These are phyloP conservation scores for Gypsophila paniculata DNA, from an alignment of 179 eudicot genomes.

Conservation along the genomic window DNA sequence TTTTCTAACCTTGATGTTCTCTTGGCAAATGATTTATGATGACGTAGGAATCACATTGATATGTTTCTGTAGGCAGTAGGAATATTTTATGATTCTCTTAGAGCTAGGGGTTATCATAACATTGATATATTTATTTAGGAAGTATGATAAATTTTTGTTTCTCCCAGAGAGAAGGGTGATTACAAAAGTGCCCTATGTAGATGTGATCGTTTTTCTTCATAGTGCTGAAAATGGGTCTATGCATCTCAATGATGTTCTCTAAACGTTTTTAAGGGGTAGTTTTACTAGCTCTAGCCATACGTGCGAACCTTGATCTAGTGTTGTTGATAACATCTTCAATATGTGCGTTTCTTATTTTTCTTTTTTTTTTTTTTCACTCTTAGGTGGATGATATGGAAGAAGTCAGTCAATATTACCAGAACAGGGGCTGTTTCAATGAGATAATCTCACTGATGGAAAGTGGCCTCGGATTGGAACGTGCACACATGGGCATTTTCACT, in stretches of 20 bases:
- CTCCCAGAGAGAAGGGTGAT: neutral
- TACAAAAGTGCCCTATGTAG: neutral
- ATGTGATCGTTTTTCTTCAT: neutral
- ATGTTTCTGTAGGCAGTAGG: neutral
- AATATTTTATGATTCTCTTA: neutral
- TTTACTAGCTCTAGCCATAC: neutral
- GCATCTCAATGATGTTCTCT: neutral
- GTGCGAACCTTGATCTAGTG: neutral
- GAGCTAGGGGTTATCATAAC: neutral
- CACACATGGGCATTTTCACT: constrained; percentile 96
- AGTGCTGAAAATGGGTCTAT: neutral
- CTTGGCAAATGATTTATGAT: neutral
- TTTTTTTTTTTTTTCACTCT: neutral
- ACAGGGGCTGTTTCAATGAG: constrained; percentile 91
- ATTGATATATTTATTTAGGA: no score
- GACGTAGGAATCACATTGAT: neutral
- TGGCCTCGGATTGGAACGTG: constrained; percentile 95
- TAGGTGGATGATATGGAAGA: constrained; percentile 96
- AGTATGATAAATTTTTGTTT: no score
- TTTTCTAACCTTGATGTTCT: no score
- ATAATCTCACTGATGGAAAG: constrained; percentile 82
- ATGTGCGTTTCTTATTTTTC: neutral
- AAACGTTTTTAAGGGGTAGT: neutral
- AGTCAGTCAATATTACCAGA: constrained; percentile 84
- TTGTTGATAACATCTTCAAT: neutral